phyloP scores from a whole-genome alignment of 2,329 filamentous ascomycete genomes.

The Byssothecium circinans region DNA sequence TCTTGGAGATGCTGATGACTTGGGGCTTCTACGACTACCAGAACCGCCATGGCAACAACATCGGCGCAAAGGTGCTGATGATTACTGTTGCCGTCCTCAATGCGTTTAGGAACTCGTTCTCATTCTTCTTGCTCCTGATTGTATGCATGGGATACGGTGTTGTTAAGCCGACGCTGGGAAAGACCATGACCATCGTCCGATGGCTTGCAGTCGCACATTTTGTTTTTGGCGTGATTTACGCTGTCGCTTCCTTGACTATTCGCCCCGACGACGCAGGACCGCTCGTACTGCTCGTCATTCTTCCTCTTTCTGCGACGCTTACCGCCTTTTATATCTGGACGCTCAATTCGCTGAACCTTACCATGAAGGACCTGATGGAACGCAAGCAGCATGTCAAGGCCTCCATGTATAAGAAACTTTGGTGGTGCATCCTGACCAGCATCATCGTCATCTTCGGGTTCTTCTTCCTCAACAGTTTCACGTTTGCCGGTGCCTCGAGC shows the following conservation, averaged over 20 bases:
- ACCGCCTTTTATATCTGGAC: slow-evolving; percentile 99
- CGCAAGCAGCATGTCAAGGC: slow-evolving; percentile 93
- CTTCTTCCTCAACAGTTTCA: slow-evolving; percentile 98
- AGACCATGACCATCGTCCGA: slow-evolving; percentile 91
- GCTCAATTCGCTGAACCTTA: slow-evolving; percentile 88
- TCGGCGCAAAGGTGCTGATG: slow-evolving; percentile 81
- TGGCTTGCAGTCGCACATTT: slow-evolving; percentile 92
- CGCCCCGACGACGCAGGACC: slow-evolving; percentile 88
- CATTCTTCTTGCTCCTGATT: slow-evolving; percentile 95
- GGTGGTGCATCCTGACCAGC: slow-evolving; percentile 93
- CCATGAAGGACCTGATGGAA: slow-evolving; percentile 93
- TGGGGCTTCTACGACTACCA: slow-evolving; percentile 99
- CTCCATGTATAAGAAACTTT: slow-evolving; percentile 95
- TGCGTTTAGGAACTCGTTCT: slow-evolving; percentile 93
- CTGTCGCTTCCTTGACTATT: slow-evolving; percentile 83
- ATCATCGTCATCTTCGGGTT: slow-evolving; percentile 97
- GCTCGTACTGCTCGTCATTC: slow-evolving; percentile 86
- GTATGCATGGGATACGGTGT: slow-evolving; percentile 99
- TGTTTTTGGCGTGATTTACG: slow-evolving; percentile 90
- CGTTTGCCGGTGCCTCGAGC: slow-evolving; percentile 81
- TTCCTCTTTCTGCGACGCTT: slow-evolving; percentile 86
- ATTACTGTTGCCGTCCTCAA: slow-evolving; percentile 91
- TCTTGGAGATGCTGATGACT: slow-evolving; percentile 95
- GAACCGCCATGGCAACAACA: slow-evolving; percentile 83
- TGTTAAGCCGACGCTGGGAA: slow-evolving; percentile 88